A percentile compares a stretch with the other conserved stretches of the same genome.
Conservation (phyloP, 305 asterid genomes). For the Withania somnifera region DNA sequence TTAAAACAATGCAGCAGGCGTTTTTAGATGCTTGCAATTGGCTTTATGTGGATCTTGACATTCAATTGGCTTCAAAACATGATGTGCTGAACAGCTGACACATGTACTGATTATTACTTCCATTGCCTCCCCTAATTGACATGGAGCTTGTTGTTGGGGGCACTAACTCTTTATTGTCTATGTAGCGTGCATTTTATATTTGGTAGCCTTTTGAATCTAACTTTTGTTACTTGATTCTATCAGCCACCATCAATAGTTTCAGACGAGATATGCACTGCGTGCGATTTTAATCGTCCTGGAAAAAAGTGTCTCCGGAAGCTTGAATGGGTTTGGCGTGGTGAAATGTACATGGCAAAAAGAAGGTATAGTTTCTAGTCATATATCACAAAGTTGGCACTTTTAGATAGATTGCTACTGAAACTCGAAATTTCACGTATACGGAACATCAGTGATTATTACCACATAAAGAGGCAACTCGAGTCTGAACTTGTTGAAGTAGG, state of each 20-base stretch:
- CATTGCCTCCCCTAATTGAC: neutral
- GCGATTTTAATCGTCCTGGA: constrained; percentile 98
- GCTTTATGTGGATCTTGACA: neutral
- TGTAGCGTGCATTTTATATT: neutral
- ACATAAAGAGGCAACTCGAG: constrained; percentile 94
- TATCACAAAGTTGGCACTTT: neutral
- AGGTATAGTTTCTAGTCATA: constrained; percentile 42
- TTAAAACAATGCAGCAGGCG: neutral
- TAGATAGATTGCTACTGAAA: constrained; percentile 10
- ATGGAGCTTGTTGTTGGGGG: neutral
- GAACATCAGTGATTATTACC: constrained; percentile 74
- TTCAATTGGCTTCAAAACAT: neutral
- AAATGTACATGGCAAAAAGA: constrained; percentile 90
- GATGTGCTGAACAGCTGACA: neutral
- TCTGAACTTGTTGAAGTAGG: constrained; percentile 65
- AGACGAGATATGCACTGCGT: constrained; percentile 96
- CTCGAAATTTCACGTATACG: constrained; percentile 9
- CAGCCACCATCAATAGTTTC: constrained; percentile 97
- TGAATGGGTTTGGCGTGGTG: constrained; percentile 99
- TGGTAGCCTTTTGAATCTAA: constrained; percentile 10
- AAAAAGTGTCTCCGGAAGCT: constrained; percentile 95
- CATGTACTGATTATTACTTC: neutral
- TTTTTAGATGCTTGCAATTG: neutral
- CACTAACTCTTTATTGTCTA: neutral
- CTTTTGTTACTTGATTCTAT: constrained; percentile 19